Percentiles rank a stretch among this genome's conserved stretches.
phyloP scores from a whole-genome alignment of 2,329 filamentous ascomycete species.

The Metarhizium brunneum region DNA sequence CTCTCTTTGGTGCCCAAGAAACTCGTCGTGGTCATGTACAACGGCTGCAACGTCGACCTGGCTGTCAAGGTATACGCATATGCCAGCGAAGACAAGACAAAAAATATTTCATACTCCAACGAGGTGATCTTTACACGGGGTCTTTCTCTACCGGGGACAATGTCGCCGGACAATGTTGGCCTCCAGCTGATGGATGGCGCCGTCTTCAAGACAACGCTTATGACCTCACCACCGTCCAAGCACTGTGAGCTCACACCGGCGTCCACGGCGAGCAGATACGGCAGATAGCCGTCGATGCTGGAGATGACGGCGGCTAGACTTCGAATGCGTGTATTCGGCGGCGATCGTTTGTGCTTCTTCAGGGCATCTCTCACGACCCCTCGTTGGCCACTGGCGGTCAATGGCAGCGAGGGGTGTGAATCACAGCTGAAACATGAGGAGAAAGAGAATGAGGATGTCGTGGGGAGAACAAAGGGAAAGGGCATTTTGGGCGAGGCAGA shows the following conservation, averaged over 20 bases:
- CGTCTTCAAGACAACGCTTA: conserved; percentile 56
- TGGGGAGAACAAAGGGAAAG: conserved; percentile 80
- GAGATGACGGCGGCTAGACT: conserved; percentile 63
- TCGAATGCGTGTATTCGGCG: conserved; percentile 57
- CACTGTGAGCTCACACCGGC: conserved; percentile 51
- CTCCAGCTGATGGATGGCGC: conserved; percentile 72
- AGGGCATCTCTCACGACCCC: conserved; percentile 74
- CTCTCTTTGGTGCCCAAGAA: conserved; percentile 57
- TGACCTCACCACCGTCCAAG: conserved; percentile 41
- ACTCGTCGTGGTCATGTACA: conserved; percentile 58
- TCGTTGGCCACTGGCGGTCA: conserved; percentile 73
- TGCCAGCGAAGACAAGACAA: conserved; percentile 67
- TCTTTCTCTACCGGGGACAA: conserved; percentile 54
- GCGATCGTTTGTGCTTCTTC: conserved; percentile 84
- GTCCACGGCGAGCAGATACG: conserved; percentile 73
- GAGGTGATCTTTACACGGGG: conserved; percentile 61
- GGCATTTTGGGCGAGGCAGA: conserved; percentile 57
- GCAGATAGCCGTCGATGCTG: conserved; percentile 67
- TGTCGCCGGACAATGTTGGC: conserved; percentile 60
- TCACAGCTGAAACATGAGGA: conserved; percentile 66
- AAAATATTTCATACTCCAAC: conserved; percentile 76
- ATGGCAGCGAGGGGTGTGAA: conserved; percentile 81
- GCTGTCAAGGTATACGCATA: conserved; percentile 66
- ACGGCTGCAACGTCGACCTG: conserved; percentile 59
- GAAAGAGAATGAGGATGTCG: conserved; percentile 80